Base-by-base conservation (phyloP, 2,329 filamentous ascomycete species). In the Teratosphaeria nubilosa region DNA sequence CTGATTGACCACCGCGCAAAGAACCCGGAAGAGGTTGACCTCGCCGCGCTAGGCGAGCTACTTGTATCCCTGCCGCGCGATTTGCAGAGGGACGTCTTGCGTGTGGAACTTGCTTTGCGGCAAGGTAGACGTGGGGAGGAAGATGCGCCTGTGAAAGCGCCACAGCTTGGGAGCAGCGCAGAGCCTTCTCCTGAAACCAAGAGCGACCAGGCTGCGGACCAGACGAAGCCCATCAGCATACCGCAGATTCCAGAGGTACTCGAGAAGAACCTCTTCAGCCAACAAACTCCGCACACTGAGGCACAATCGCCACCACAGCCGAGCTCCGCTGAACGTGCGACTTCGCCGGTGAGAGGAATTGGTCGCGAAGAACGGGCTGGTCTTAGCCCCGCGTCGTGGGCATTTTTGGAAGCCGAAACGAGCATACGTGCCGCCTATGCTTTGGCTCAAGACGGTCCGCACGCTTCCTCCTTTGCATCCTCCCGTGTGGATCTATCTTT, bases 401-500 rank as follows among this genome's bases (percentile, higher is more conserved):
- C 59, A 3, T 52, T 67, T 11, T 55, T 70, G 9, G 68, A 70
- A 58, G 66, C 64, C 13, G 68, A 70, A 55, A 62, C 64, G 24
- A 64, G 58, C 45, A 58, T 64, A 10, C 58, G 60, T 50, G 68
- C 69, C 32, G 66, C 60, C 2, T 61, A 65, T 22, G 57, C 59
- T 16, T 48, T 64, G 24, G 58, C 66, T 5, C 57, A 54, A 30
- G 53, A 63, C 27, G 54, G 50, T 24, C 59, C 58, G 10, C 60
- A 59, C 16, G 22, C 55, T 1, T 62, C 62, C 9, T 64, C 61
- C 11, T 66, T 62, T 55, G 65, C 68, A 14, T 64, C 66, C 11
- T 67, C 64, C 10, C 60, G 65, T 37, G 63, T 69, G 10, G 69
- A 71, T 52, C 32, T 70, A 20, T 66, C 66, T 10, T 56, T 71